These are phyloP conservation scores for Citeromyces hawaiiensis DNA, from an alignment of 1,139 yeast species.

Conservation along the genomic window DNA sequence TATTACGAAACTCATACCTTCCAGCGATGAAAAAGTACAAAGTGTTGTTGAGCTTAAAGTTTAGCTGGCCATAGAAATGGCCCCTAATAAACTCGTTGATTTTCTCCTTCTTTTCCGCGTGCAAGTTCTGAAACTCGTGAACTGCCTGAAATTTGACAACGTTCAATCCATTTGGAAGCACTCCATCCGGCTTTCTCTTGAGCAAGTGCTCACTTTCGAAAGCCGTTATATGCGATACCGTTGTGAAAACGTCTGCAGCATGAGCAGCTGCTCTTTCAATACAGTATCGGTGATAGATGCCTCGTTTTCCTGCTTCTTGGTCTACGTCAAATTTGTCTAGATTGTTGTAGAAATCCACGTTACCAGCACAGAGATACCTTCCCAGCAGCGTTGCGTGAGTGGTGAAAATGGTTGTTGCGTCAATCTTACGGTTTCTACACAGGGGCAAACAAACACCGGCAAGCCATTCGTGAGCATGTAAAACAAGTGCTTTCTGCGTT, in stretches of 20 bases:
- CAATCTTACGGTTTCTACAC: slow-evolving; percentile 83
- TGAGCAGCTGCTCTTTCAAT: slow-evolving; percentile 96
- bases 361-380: slow-evolving; percentile 91
- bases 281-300: slow-evolving; percentile 94
- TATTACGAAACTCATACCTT: slow-evolving; percentile 90
- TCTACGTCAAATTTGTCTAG: slow-evolving; percentile 87
- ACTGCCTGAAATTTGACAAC: slow-evolving; percentile 95
- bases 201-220: slow-evolving; percentile 86
- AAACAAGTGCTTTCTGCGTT: slow-evolving; percentile 74
- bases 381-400: slow-evolving; percentile 96
- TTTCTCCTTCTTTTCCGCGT: slow-evolving; percentile 81
- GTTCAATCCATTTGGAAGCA: slow-evolving; percentile 89
- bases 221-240: slow-evolving; percentile 95
- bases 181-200: slow-evolving; percentile 95
- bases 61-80: slow-evolving; percentile 93
- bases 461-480: slow-evolving; percentile 97
- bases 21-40: slow-evolving; percentile 94
- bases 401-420: slow-evolving; percentile 90
- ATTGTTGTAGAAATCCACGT: slow-evolving; percentile 90
- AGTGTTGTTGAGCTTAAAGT: slow-evolving; percentile 88
- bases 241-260: slow-evolving; percentile 92
- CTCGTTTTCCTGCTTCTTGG: slow-evolving; percentile 95
- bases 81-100: slow-evolving; percentile 93
- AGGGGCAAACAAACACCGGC: slow-evolving; percentile 94
- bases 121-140: slow-evolving; percentile 95